Evolutionary conservation across 306 rosid species (phyloP).

Genomic region (Dalbergia cultrata): DNA sequence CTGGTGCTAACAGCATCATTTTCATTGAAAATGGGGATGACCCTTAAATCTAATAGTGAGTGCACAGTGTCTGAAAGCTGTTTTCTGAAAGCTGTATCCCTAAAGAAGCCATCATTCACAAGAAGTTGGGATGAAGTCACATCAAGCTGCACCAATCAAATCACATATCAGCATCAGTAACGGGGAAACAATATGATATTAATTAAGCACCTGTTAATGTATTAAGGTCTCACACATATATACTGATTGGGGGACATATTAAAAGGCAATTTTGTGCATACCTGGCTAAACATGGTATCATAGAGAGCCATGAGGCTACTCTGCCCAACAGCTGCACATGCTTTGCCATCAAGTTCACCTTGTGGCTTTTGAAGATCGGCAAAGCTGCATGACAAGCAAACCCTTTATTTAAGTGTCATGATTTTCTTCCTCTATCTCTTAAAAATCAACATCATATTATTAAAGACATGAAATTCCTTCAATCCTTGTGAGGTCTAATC

Average conservation of each 20-base stretch:
- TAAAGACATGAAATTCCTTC: constrained; percentile 17
- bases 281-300: constrained; percentile 94
- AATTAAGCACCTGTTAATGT: constrained; percentile 12
- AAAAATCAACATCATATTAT: constrained; percentile 1
- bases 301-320: constrained; percentile 97
- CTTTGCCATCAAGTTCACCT: constrained; percentile 80
- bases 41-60: constrained; percentile 69
- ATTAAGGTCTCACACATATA: not conserved
- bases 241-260: constrained; percentile 11
- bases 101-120: constrained; percentile 81
- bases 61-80: constrained; percentile 83
- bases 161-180: constrained; percentile 36
- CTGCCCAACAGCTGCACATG: constrained; percentile 96
- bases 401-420: constrained; percentile 14
- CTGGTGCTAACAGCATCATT: constrained; percentile 95
- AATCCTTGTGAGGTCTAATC: not conserved
- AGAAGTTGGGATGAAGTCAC: constrained; percentile 95
- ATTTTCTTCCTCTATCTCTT: constrained; percentile 10
- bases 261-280: constrained; percentile 22
- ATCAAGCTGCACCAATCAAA: constrained; percentile 74
- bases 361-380: constrained; percentile 85
- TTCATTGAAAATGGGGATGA: constrained; percentile 89
- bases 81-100: constrained; percentile 72
- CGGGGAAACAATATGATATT: not conserved
- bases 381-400: constrained; percentile 64